Evolutionary conservation across 345 rosid genomes (phyloP), one percentile per base, ranked within the genome.

Genomic region (Carallia brachiata): DNA sequence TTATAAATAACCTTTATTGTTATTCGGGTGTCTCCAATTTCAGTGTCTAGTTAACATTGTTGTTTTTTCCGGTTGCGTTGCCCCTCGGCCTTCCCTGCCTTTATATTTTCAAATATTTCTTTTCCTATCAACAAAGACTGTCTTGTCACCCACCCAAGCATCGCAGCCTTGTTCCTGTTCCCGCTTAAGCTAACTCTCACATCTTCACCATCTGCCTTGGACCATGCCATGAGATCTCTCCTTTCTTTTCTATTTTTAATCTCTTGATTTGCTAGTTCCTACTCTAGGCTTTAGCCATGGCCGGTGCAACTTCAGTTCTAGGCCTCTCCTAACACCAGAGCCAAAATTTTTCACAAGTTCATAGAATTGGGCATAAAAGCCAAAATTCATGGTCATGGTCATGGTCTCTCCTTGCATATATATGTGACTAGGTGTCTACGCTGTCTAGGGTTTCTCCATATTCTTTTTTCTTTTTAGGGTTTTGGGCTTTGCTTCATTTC

Each of bases 91-190:
- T 52, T 48, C 70, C 56, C 77, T 72, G 78, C 80, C 79, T 84
- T 84, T 80, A 73, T 69, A 52, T 57, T 66, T 66, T 71, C 71
- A 69, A 77, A 68, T 68, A 79, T 72, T 74, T 83, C 70, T 81
- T 75, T 83, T 53, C 53, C 71, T 63, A 61, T 70, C 68, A 67
- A 73, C 77, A 75, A 80, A 78, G 66, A 82, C 66, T 66, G 91
- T 83, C 94, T 86, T 84, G 89, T 86, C 88, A 86, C 75, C 82
- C 79, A 80, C 77, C 84, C 79, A 79, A 76, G 73, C 73, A 81
- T 72, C 86, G 82, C 85, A 81, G 85, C 83, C 77, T 70, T 78
- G 69, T 70, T 61, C 83, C 68, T 75, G 81, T 77, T 88, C 81
- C 80, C 84, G 77, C 57, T 64, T 32, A 62, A 68, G 37, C 44